Base-by-base conservation (phyloP, 139 green algal species). In the Diplosphaera chodatii region DNA sequence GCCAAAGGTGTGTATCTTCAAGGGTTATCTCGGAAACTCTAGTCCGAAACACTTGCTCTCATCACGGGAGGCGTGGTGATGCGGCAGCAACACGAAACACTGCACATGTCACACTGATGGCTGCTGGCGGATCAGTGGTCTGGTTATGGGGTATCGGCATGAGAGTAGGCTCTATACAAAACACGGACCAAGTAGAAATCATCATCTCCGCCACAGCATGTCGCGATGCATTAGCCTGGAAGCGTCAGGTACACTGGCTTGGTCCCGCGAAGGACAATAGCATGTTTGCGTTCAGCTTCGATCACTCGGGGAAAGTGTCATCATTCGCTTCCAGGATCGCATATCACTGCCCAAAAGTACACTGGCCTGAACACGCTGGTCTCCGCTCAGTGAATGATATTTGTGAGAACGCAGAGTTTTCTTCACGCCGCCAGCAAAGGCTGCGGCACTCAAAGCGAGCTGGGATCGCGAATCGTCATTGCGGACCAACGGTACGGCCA, bases 1-100 rank as follows among this genome's bases (percentile, higher is more conserved):
- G 87, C 88, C 87, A 93, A 92, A 86, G 85, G 88, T 77, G 72
- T 78, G 73, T 72, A 74, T 91, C 83, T 67, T 92, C 87, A 90
- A 30, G 71, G n/a, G 64, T 48, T 63, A 69, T 70, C 83, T 93
- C 88, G 68, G 85, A 92, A 90, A 93, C 87, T 93, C 88, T 93
- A 93, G 88, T 93, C 88, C 83, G 75, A 86, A 81, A 82, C 63
- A 67, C 80, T 77, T 70, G 41, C 16, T 86, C 32, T 91, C 85
- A 82, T 91, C 86, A 91, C 64, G 21, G 79, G 81, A 74, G 10
- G 37, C 10, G 37, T 10, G 37, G n/a, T n/a, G n/a, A n/a, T n/a
- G n/a, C n/a, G n/a, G n/a, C n/a, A n/a, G n/a, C n/a, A n/a, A n/a
- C n/a, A n/a, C n/a, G n/a, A n/a, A n/a, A n/a, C n/a, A n/a, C n/a